Evolutionary conservation across 768 basidiomycete species (phyloP).

Genomic region (Tubosaeta brunneosetosa): DNA sequence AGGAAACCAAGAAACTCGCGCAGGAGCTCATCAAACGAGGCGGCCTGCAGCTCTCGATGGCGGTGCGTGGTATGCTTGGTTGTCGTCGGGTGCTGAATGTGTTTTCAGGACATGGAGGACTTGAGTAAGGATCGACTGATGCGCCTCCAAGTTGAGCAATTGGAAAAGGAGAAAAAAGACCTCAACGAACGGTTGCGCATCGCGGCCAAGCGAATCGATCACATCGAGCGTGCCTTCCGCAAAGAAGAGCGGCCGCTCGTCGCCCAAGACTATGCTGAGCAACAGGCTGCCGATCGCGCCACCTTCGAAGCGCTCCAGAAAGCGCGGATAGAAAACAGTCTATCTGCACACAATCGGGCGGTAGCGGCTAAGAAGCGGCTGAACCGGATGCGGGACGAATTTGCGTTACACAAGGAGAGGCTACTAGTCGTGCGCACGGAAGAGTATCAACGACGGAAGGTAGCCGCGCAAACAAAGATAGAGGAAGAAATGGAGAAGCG

Average conservation of each 20-base stretch:
- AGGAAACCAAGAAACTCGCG: conserved; percentile 86
- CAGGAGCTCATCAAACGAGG: conserved; percentile 78
- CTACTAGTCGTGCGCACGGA: conserved; percentile 56
- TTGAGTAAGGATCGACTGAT: conserved; percentile 85
- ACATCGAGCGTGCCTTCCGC: conserved; percentile 90
- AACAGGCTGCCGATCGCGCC: conserved; percentile 72
- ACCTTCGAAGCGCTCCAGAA: conserved; percentile 62
- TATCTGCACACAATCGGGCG: conserved; percentile 56
- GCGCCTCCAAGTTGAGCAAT: conserved; percentile 85
- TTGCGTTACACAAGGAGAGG: conserved; percentile 43
- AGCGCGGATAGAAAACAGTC: conserved; percentile 51
- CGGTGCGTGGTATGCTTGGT: conserved; percentile 40
- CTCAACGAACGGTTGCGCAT: conserved; percentile 77
- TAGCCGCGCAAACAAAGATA: conserved; percentile 58
- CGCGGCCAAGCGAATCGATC: conserved; percentile 86
- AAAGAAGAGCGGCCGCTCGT: conserved; percentile 89
- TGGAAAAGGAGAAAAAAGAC: conserved; percentile 95
- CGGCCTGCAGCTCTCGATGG: conserved; percentile 64
- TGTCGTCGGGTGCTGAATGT: background rate
- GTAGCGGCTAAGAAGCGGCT: conserved; percentile 74
- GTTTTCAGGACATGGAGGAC: conserved; percentile 66
- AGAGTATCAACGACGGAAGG: conserved; percentile 58
- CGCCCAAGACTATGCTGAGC: conserved; percentile 77
- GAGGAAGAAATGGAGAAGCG: conserved; percentile 82
- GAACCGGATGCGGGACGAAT: conserved; percentile 69